A percentile compares a stretch with the other conserved stretches of the same genome.
Evolutionary conservation across 331 rosid species (phyloP).

Genomic region (Telfairia occidentalis): DNA sequence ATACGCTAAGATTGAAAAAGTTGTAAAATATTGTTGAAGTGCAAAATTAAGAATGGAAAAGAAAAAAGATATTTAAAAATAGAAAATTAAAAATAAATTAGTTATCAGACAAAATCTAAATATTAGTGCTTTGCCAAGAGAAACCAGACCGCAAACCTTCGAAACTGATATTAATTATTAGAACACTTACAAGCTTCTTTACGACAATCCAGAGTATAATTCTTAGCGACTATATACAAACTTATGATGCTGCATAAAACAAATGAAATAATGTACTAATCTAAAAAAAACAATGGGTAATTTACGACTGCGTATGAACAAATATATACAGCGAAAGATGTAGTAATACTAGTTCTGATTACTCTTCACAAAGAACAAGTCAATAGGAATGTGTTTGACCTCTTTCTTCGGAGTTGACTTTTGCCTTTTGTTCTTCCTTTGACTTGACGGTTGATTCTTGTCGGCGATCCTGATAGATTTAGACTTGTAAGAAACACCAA

Average conservation of each 20-base stretch:
- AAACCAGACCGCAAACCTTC: neutral
- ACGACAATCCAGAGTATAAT: neutral
- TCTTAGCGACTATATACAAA: neutral
- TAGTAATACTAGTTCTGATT: conserved; percentile 19
- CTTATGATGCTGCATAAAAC: neutral
- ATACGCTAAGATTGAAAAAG: no score
- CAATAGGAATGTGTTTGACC: conserved; percentile 53
- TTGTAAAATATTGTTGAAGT: no score
- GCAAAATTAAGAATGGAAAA: no score
- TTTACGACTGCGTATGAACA: neutral
- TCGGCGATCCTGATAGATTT: conserved; percentile 24
- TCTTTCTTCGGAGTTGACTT: conserved; percentile 48
- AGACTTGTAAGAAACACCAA: neutral
- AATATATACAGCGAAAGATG: conserved; percentile 14
- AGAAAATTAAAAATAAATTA: no score
- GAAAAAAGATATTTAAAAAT: no score
- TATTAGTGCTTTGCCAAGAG: neutral
- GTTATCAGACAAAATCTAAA: neutral
- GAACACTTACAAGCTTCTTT: neutral
- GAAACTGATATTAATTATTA: neutral
- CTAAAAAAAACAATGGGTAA: neutral
- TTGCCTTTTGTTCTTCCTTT: conserved; percentile 48
- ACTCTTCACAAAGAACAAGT: conserved; percentile 53
- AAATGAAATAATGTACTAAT: neutral
- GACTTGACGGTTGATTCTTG: conserved; percentile 26